Evolutionary conservation across 148 eudicot genomes (phyloP), one percentile per base, ranked within the genome.

Genomic region (Talinum fruticosum): DNA sequence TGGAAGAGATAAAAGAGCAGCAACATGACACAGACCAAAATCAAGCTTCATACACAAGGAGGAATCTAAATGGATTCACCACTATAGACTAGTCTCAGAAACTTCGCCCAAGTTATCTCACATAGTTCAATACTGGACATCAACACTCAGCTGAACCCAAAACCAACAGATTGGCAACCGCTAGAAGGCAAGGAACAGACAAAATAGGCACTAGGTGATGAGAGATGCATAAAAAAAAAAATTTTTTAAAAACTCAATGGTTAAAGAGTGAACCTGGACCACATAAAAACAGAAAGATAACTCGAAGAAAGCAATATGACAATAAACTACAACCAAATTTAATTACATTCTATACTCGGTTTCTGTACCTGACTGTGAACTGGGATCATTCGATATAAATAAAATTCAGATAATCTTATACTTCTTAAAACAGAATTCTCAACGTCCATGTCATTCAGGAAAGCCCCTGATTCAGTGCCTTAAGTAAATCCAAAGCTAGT

Each of bases 11-110:
- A 21, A 73, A 28, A 41, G 10, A 51, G 18, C 35, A 53, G 44
- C 64, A 38, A 79, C 54, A 75, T 38, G 66, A 68, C 18, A 32
- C 30, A 21, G n/a, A 69, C 29, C 49, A 71, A 34, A 65, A n/a
- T n/a, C 21, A 34, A 4, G 8, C 34, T 51, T 33, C 34, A 47
- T n/a, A 69, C 44, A 66, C 24, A 67, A 37, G 70, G 66, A 26
- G 38, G 38, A 74, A 21, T 28, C 66, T 34, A 12, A 23, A 51
- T 51, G 57, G 49, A 36, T 23, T 30, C 38, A 57, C n/a, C 67
- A 54, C 67, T 44, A 53, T 28, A 67, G 32, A 53, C 8, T 10
- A 41, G 47, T 1, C 47, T 41, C 47, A 10, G 72, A 72, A n/a
- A 36, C 49, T 26, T 30, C 72, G 36, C 29, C 36, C n/a, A 28